A percentile compares a stretch with the other conserved stretches of the same genome.
These are phyloP conservation scores for Capsicum chinense DNA, from an alignment of 257 asterid genomes.

Conservation along the genomic window DNA sequence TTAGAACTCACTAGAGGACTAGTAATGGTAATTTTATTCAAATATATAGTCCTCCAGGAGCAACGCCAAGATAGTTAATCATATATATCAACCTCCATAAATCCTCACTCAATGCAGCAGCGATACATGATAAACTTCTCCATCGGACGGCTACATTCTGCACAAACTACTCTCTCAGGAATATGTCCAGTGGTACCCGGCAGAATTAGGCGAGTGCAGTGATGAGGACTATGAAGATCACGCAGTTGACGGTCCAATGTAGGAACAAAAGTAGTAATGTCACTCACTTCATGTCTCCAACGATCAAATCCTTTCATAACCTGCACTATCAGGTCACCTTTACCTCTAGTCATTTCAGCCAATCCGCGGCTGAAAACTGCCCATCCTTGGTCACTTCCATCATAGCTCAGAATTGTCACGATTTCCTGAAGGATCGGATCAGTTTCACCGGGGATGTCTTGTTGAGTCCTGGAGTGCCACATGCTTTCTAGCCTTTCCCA, in stretches of 20 bases:
- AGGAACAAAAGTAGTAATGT: slow-evolving; percentile 54
- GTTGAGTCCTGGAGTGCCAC: slow-evolving; percentile 89
- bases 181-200: slow-evolving; percentile 64
- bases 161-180: slow-evolving; percentile 72
- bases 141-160: slow-evolving; percentile 78
- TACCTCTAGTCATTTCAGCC: slow-evolving; percentile 57
- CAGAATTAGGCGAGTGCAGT: slow-evolving; percentile 72
- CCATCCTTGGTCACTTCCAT: slow-evolving; percentile 82
- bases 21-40: neutral
- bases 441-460: slow-evolving; percentile 54
- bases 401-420: slow-evolving; percentile 63
- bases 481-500: slow-evolving; percentile 91
- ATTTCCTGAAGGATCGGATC: slow-evolving; percentile 75
- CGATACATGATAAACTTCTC: slow-evolving; percentile 82
- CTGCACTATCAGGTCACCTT: slow-evolving; percentile 50
- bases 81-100: neutral
- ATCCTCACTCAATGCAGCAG: slow-evolving; percentile 75
- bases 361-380: slow-evolving; percentile 72
- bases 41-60: neutral
- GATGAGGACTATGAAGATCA: slow-evolving; percentile 63
- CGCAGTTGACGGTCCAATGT: slow-evolving; percentile 51
- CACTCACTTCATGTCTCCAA: slow-evolving; percentile 58
- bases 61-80: neutral
- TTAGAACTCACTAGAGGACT: neutral
- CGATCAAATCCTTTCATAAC: slow-evolving; percentile 42